Evolutionary conservation across 345 rosid species (phyloP), one percentile per base, ranked within the genome.

Genomic region (Geranium brycei): DNA sequence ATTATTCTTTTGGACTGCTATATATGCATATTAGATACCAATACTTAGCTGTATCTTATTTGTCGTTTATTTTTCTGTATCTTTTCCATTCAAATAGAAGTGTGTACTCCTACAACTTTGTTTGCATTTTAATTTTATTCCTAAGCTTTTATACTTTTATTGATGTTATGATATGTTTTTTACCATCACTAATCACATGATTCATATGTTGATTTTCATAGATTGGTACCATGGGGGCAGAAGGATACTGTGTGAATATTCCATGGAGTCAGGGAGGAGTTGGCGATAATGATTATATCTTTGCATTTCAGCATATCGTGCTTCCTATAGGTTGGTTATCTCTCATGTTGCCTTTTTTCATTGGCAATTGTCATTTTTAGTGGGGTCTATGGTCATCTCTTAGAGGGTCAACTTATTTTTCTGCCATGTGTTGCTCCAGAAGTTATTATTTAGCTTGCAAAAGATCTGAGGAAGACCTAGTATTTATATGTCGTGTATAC

Each of bases 261-360:
- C 99, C 99, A n/a, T 93, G 99, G 99, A 90, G 89, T 68, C 77
- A 95, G 28, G 87, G 95, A 40, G 97, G 95, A 69, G 91, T 93
- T 65, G 96, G 99, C 17, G 99, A 93, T 76, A 81, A 85, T 64
- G 99, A 93, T 80, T 93, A 90, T 71, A 66, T 88, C 62, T 93
- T 81, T 83, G 99, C 97, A 38, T 93, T 93, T 80, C 85, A 86
- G 73, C 80, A 84, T 66, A 78, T 88, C 57, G 91, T 93, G 79
- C 84, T 93, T 67, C 99, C 99, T 55, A 88, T 93, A 85, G 99
- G 99, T 87, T 63, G 62, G 51, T 47, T 57, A 40, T 75, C 71
- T 41, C 53, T 66, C 5, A 31, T 47, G 19, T 59, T 55, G 13
- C 38, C 17, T 18, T 71, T 68, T 23, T 41, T 57, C 31, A 51